phyloP scores from a whole-genome alignment of 2,329 filamentous ascomycete genomes.

The Fusarium coffeatum region DNA sequence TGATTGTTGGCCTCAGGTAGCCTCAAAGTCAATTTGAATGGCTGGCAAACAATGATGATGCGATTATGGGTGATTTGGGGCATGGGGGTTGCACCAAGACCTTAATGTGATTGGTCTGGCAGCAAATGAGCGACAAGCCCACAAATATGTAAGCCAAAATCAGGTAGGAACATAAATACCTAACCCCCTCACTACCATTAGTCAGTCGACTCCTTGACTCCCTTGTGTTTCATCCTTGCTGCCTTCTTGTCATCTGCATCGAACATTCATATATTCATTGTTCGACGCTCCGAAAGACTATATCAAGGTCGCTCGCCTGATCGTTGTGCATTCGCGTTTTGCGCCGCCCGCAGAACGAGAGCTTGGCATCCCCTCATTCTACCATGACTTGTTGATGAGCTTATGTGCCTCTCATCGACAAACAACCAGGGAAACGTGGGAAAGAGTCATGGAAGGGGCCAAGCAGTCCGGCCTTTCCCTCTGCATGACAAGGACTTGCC shows the following conservation, averaged over 20 bases:
- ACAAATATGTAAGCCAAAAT: slow-evolving; percentile 12
- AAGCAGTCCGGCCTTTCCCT: background rate
- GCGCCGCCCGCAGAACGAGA: background rate
- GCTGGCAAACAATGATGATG: background rate
- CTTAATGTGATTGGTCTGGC: slow-evolving; percentile 23
- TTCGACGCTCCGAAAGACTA: background rate
- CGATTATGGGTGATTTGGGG: background rate
- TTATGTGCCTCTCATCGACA: background rate
- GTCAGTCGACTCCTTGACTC: slow-evolving; percentile 10
- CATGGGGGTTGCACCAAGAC: background rate
- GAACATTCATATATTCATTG: background rate
- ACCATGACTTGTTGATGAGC: background rate
- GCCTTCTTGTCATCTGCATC: background rate
- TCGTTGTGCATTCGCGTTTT: background rate
- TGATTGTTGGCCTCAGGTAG: slow-evolving; percentile 6
- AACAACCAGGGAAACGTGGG: background rate
- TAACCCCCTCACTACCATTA: slow-evolving; percentile 18
- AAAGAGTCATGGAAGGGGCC: background rate
- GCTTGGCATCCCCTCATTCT: background rate
- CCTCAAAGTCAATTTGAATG: slow-evolving; percentile 9
- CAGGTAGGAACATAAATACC: slow-evolving; percentile 21
- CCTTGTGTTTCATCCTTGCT: slow-evolving; percentile 23
- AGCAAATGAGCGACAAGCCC: background rate
- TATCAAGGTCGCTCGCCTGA: background rate
- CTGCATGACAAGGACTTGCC: background rate